These are phyloP conservation scores for Pleurotus djamor DNA, from an alignment of 768 basidiomycete genomes.

Conservation along the genomic window DNA sequence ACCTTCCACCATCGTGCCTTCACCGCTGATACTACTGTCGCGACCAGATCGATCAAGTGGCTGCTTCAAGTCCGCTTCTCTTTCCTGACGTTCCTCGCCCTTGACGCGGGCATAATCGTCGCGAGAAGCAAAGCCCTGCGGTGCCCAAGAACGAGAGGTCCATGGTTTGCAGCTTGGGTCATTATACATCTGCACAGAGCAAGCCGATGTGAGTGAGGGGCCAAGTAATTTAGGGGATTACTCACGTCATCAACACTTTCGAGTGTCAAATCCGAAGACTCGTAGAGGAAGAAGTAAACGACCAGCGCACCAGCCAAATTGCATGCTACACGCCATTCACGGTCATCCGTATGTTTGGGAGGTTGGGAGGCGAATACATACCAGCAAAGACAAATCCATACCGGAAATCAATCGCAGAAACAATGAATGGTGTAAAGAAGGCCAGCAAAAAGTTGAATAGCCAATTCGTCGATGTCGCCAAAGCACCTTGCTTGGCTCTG, in stretches of 20 bases:
- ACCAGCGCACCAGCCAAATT: constrained; percentile 58
- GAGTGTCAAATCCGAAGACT: constrained; percentile 62
- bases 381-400: constrained; percentile 76
- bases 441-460: constrained; percentile 70
- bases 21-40: not conserved
- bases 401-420: constrained; percentile 47
- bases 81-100: too few relatives aligned
- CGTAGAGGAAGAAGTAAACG: constrained; percentile 77
- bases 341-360: too few relatives aligned
- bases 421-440: constrained; percentile 81
- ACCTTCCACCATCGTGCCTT: too few relatives aligned
- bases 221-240: constrained; percentile 5
- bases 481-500: constrained; percentile 66
- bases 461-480: constrained; percentile 68
- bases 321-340: too few relatives aligned
- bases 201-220: not conserved
- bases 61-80: not conserved
- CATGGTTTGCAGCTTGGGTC: constrained; percentile 65
- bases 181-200: constrained; percentile 53
- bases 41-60: not conserved
- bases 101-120: constrained; percentile 22
- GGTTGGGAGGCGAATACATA: too few relatives aligned
- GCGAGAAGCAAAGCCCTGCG: constrained; percentile 48
- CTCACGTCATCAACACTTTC: constrained; percentile 60
- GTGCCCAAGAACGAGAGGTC: constrained; percentile 61